Base-by-base conservation (phyloP, 805 yeast species). In the Myxozyma sirexii region DNA sequence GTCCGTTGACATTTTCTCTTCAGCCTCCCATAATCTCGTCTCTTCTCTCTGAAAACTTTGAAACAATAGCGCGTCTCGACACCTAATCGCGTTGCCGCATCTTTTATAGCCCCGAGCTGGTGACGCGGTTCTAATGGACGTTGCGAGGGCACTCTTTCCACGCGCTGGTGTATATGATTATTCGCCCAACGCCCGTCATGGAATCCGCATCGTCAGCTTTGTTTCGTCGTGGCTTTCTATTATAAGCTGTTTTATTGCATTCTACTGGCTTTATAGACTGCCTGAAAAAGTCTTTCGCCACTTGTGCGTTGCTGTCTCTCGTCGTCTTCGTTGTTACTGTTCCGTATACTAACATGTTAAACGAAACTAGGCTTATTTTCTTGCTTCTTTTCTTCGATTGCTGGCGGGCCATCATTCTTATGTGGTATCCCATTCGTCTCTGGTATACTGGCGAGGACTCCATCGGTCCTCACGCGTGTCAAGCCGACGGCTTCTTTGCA, bases 301-400 rank as follows among this genome's bases (percentile, higher is more conserved):
- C 50, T 29, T 57, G 65, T 61, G 39, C 19, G 51, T 23, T 5
- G 10, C 13, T 51, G 21, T 37, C 6, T 37, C 23, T 24, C 45
- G 44, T 10, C n/a, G 23, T 4, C 7, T 45, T 24, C 15, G 35
- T 31, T 4, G 8, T 45, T 24, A 24, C 23, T 31, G 13, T 26
- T 31, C 41, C 17, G 4, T 12, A 8, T 48, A 7, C 29, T 2
- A 33, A 7, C 2, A 33, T 73, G 77, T 91, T 49, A 23, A 26
- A 21, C 33, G 45, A 31, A 93, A 10, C 87, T 71, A 84, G 84
- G 57, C 77, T 91, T 61, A 85, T 90, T 64, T 75, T 84, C 46
- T 82, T 86, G 54, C 75, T 91, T 54, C 77, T 89, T n/a, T 72
- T 81, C 15, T 89, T 83, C 70, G 97, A 91, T 72, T 81, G 88